These are phyloP conservation scores for Elaeis guineensis DNA, from an alignment of 176 grass and related monocot genomes.

Conservation along the genomic window DNA sequence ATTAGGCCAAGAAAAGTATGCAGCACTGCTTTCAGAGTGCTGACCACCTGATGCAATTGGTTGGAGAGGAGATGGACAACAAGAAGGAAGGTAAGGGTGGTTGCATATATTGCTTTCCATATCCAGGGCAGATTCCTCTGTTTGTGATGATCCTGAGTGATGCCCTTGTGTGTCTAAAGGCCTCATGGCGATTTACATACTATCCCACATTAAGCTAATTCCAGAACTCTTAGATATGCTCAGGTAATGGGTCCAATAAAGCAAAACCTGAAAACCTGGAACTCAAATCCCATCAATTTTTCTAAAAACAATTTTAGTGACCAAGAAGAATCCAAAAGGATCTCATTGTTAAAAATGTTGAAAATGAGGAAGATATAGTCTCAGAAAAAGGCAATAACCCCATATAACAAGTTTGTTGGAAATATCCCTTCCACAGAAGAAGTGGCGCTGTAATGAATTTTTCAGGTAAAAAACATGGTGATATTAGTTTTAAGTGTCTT, in stretches of 20 bases:
- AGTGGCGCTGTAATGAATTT: too few species aligned
- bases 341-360: too few species aligned
- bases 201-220: constrained; percentile 8
- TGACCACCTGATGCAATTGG: constrained; percentile 70
- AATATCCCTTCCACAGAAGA: too few species aligned
- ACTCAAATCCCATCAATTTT: too few species aligned
- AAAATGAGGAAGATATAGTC: too few species aligned
- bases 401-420: too few species aligned
- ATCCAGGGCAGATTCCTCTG: constrained; percentile 64
- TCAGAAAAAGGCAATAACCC: too few species aligned
- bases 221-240: not conserved
- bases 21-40: constrained; percentile 62
- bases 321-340: too few species aligned
- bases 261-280: constrained; percentile 2
- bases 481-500: too few species aligned
- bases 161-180: constrained; percentile 36
- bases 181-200: constrained; percentile 37
- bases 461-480: too few species aligned
- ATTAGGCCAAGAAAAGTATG: constrained; percentile 95
- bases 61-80: constrained; percentile 61
- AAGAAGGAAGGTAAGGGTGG: constrained; percentile 28
- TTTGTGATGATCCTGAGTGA: constrained; percentile 43
- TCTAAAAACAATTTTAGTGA: too few species aligned
- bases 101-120: constrained; percentile 50
- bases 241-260: not conserved